Evolutionary conservation across 2,329 filamentous ascomycete species (phyloP).

Genomic region (Taxawa tesnikishii): DNA sequence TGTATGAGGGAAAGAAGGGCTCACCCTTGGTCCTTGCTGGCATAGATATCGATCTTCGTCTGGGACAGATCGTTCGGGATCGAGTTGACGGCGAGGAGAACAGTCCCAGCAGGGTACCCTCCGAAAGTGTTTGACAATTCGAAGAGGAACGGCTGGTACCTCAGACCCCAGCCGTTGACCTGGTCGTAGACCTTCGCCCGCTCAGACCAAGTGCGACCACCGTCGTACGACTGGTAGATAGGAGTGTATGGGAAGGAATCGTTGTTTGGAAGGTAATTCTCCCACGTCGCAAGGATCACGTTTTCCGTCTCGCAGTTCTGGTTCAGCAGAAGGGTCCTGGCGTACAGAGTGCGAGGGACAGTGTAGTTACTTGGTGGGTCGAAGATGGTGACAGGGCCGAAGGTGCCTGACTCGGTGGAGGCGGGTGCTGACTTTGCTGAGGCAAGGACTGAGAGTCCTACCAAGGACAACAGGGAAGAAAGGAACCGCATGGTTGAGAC

Average conservation of each 20-base stretch:
- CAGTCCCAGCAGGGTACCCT: constrained; percentile 47
- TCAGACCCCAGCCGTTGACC: constrained; percentile 51
- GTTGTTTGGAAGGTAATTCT: constrained; percentile 38
- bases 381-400: constrained; percentile 12
- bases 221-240: constrained; percentile 34
- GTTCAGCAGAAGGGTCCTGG: constrained; percentile 33
- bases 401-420: constrained; percentile 1
- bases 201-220: constrained; percentile 46
- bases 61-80: constrained; percentile 46
- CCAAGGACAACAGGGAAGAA: no score
- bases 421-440: no score
- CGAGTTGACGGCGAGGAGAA: constrained; percentile 50
- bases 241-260: constrained; percentile 30
- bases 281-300: constrained; percentile 39
- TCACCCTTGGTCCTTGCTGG: constrained; percentile 44
- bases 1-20: no score
- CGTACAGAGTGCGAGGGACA: constrained; percentile 34
- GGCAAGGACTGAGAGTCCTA: no score
- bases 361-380: constrained; percentile 15
- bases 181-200: constrained; percentile 51
- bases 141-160: constrained; percentile 59
- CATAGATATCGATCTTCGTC: constrained; percentile 60
- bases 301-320: constrained; percentile 20
- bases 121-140: constrained; percentile 47
- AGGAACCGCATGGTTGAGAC: no score